Conservation (phyloP, 2,329 filamentous ascomycete species). For the Xylariaceae sp. region DNA sequence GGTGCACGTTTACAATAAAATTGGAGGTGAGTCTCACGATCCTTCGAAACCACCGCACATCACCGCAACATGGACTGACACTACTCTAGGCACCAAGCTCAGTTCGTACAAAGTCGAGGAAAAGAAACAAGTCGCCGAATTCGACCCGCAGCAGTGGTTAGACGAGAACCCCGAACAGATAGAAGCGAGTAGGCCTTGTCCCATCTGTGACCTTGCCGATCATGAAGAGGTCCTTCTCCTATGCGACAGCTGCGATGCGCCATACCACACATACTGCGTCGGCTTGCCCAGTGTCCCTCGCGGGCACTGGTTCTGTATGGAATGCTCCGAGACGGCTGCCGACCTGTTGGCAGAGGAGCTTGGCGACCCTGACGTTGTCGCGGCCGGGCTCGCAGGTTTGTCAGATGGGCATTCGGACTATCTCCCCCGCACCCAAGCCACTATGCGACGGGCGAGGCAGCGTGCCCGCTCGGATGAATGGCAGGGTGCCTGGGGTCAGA, state of each 20-base stretch:
- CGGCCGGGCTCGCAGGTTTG: constrained; percentile 14
- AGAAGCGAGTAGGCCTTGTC: constrained; percentile 65
- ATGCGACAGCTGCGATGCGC: constrained; percentile 83
- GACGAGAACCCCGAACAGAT: constrained; percentile 68
- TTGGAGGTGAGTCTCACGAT: constrained; percentile 60
- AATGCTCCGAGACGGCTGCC: constrained; percentile 47
- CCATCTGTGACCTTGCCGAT: constrained; percentile 73
- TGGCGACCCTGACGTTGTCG: constrained; percentile 20
- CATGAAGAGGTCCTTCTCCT: constrained; percentile 79
- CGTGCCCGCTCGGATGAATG: constrained; percentile 72
- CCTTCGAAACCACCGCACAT: constrained; percentile 14
- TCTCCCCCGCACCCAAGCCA: constrained; percentile 49
- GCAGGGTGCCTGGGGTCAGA: constrained; percentile 75
- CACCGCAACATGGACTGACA: no score
- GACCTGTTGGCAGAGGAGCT: constrained; percentile 38
- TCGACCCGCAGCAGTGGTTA: constrained; percentile 68
- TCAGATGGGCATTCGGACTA: constrained; percentile 27
- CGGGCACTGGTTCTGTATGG: constrained; percentile 85
- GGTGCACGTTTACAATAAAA: constrained; percentile 72
- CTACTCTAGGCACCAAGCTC: constrained; percentile 42
- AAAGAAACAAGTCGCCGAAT: constrained; percentile 82
- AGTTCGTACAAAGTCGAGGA: constrained; percentile 63
- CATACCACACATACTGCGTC: constrained; percentile 88
- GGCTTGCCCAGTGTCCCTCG: constrained; percentile 69
- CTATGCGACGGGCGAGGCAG: constrained; percentile 46